Conservation (phyloP, 164 flowering plant species). For the Aristolochia californica region DNA sequence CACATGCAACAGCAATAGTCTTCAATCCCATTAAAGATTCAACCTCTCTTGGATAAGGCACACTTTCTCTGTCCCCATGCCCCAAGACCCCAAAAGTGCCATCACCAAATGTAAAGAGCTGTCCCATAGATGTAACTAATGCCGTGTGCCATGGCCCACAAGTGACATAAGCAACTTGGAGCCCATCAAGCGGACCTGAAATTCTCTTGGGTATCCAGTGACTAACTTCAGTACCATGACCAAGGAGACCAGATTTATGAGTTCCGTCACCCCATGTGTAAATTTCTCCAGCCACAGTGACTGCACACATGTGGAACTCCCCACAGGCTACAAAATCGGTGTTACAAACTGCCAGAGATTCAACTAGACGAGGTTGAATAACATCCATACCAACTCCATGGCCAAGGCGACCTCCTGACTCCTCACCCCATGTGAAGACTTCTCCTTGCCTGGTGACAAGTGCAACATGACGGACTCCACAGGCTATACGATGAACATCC, state of each 20-base stretch:
- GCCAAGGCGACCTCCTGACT: conserved; percentile 33
- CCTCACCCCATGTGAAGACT: conserved; percentile 36
- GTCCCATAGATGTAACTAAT: conserved; percentile 24
- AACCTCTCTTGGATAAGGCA: conserved; percentile 26
- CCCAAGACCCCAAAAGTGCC: conserved; percentile 35
- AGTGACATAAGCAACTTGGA: conserved; percentile 24
- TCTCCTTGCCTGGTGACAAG: conserved; percentile 31
- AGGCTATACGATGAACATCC: conserved; percentile 27
- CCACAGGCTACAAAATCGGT: conserved; percentile 30
- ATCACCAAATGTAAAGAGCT: conserved; percentile 33
- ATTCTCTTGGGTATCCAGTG: conserved; percentile 36
- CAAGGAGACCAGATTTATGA: conserved; percentile 30
- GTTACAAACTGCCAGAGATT: conserved; percentile 21
- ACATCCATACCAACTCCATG: conserved; percentile 30
- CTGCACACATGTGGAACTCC: conserved; percentile 33
- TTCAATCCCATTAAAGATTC: conserved; percentile 27
- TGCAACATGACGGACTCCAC: conserved; percentile 30
- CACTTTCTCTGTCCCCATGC: conserved; percentile 27
- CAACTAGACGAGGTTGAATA: conserved; percentile 28
- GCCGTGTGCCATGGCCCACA: conserved; percentile 39
- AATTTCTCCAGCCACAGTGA: conserved; percentile 27
- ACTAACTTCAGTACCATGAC: conserved; percentile 25
- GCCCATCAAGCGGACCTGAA: conserved; percentile 30
- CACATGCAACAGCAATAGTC: conserved; percentile 32
- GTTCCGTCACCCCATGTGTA: conserved; percentile 35